Evolutionary conservation across 495 filamentous ascomycete species (phyloP), one percentile per base, ranked within the genome.

Genomic region (Beverwykella pulmonaria): DNA sequence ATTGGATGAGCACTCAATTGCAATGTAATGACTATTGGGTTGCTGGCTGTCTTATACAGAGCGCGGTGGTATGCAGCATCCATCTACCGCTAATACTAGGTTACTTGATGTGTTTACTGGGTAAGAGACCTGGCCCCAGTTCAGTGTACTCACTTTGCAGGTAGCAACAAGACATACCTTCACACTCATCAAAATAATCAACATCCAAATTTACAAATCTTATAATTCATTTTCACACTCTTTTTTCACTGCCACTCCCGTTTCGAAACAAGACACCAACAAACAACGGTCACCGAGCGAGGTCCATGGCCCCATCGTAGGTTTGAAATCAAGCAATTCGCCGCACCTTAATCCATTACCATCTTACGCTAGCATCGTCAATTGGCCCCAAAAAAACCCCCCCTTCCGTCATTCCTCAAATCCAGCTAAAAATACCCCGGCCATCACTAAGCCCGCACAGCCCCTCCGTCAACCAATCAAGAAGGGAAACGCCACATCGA

Each of bases 361-460:
- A 34, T 12, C 2, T 44, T n/a, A 44, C 39, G 15, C 39, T 44
- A 44, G 17, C 39, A 44, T 44, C 39, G 39, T n/a, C 17, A 44
- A 44, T 6, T 44, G 5, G 2, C 39, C 39, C 39, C 39, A 44
- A 44, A 44, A 44, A n/a, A 44, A 44, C 8, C 8, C 9, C 8
- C 3, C 39, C n/a, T n/a, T n/a, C n/a, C n/a, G n/a, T n/a, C n/a
- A n/a, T n/a, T n/a, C n/a, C 2, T n/a, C 39, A 44, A 44, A n/a
- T 44, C 39, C 48, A 50, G 23, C 48, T 50, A 50, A 50, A 50
- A 25, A 50, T 50, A 50, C 19, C 5, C 48, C 25, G 20, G 2
- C 48, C 48, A 50, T 50, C 48, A 50, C 48, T 50, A 2, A 50
- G 48, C 48, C 48, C 20, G 25, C 20, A 50, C 20, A 27, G 20